Evolutionary conservation across 176 grass and related monocot species (phyloP).

Genomic region (Rhynchospora pubera): DNA sequence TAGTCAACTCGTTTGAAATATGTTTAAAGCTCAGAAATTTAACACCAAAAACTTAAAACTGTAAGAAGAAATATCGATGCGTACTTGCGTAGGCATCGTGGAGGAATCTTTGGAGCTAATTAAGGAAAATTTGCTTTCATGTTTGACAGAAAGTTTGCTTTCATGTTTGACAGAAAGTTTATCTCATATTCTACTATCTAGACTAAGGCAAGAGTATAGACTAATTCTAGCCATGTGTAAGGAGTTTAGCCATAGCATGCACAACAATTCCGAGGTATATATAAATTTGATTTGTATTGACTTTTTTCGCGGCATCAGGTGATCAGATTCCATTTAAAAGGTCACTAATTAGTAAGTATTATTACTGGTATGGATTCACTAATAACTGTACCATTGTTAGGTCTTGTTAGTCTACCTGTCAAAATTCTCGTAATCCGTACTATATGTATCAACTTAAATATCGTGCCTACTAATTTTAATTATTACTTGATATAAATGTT

Average conservation of each 20-base stretch:
- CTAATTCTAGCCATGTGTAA: neutral
- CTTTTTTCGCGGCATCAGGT: neutral
- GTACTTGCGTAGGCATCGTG: no score
- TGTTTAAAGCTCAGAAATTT: neutral
- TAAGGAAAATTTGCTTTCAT: neutral
- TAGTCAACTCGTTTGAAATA: neutral
- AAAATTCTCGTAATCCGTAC: neutral
- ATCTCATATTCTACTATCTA: no score
- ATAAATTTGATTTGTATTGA: neutral
- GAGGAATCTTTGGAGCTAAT: neutral
- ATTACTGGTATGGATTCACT: neutral
- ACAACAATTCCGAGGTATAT: neutral
- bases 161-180: no score
- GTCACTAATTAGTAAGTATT: neutral
- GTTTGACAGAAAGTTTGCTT: neutral
- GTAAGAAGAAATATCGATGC: neutral
- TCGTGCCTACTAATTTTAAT: neutral
- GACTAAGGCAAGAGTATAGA: no score
- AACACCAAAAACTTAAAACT: neutral
- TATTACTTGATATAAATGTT: neutral
- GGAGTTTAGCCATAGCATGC: neutral
- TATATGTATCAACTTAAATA: neutral
- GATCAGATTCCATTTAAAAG: neutral
- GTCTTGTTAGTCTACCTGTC: neutral
- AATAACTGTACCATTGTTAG: neutral